Percentiles rank a stretch among this genome's conserved stretches.
Evolutionary conservation across 768 basidiomycete genomes (phyloP).

Genomic region (Sutorius australiensis): DNA sequence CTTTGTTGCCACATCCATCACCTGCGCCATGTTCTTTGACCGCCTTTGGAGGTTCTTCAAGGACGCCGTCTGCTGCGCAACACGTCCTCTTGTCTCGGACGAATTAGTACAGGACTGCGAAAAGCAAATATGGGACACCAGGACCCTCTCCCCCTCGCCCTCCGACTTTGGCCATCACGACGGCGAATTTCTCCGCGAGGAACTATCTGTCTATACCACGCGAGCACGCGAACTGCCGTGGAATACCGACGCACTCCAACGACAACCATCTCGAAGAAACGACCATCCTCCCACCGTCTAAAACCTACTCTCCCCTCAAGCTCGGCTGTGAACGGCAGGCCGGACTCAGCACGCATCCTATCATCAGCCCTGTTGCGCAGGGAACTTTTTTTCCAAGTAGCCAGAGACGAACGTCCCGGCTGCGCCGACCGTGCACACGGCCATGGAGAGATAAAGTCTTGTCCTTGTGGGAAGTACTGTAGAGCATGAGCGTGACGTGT

Average conservation of each 20-base stretch:
- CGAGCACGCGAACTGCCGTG: slow-evolving; percentile 25
- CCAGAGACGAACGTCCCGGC: slow-evolving; percentile 49
- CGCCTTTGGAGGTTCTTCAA: slow-evolving; percentile 61
- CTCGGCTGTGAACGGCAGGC: slow-evolving; percentile 9
- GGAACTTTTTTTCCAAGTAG: slow-evolving; percentile 46
- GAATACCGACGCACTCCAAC: slow-evolving; percentile 19
- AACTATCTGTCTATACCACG: neutral
- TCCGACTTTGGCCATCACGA: neutral
- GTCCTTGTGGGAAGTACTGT: slow-evolving; percentile 53
- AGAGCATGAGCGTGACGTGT: slow-evolving; percentile 10
- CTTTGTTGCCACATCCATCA: slow-evolving; percentile 50
- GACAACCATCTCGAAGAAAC: slow-evolving; percentile 21
- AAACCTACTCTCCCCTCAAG: neutral
- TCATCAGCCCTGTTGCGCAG: neutral
- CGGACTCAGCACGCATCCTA: slow-evolving; percentile 7
- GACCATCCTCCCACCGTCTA: slow-evolving; percentile 8
- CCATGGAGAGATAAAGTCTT: slow-evolving; percentile 49
- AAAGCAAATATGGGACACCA: slow-evolving; percentile 52
- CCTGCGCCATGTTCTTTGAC: slow-evolving; percentile 67
- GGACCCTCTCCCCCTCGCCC: slow-evolving; percentile 5
- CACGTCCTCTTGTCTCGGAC: slow-evolving; percentile 38
- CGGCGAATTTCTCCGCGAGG: neutral
- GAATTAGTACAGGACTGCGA: slow-evolving; percentile 63
- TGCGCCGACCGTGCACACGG: slow-evolving; percentile 43
- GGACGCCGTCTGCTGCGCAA: slow-evolving; percentile 44